Evolutionary conservation across 2,329 filamentous ascomycete genomes (phyloP), one percentile per base, ranked within the genome.

Genomic region (Diaporthe humulicola): DNA sequence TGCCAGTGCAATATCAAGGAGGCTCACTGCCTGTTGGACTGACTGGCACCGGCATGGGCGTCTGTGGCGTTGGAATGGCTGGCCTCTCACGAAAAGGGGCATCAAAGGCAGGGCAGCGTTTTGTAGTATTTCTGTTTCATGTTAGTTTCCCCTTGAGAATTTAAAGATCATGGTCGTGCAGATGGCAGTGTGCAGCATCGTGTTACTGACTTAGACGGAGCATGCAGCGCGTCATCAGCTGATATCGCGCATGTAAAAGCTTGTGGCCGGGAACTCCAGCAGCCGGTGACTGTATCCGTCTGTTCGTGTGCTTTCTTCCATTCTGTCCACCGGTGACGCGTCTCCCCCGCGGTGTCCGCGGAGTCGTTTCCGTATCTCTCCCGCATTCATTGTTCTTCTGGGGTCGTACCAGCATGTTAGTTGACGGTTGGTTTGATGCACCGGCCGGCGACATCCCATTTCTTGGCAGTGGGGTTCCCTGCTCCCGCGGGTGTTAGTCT

Each of bases 11-110:
- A 19, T n/a, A 22, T 25, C 14, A 17, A 50, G 64, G n/a, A 30
- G n/a, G 64, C 8, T 9, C 9, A 22, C 7, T 28, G 33, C 22
- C 15, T 54, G 33, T 28, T 54, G 48, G n/a, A 40, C 48, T 69
- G 58, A 64, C 15, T 33, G 33, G 45, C 64, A 69, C 64, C 33
- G 64, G 48, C 45, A 69, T 38, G 48, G 64, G 64, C 64, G 64
- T 69, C 64, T 69, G n/a, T 30, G 64, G 64, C 64, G 64, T 69
- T 69, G 33, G n/a, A 22, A 52, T 54, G 64, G 22, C 48, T 69
- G 45, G 45, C 33, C 64, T 40, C 28, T 22, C 9, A 14, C 15
- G 48, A 54, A 69, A 28, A 54, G 64, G 48, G 64, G 28, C 25
- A 10, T 40, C 22, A 48, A 22, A 67, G 61, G 61, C 61, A 67